Evolutionary conservation across 352 stramenopile species (phyloP).

Genomic region (Pythium insidiosum): DNA sequence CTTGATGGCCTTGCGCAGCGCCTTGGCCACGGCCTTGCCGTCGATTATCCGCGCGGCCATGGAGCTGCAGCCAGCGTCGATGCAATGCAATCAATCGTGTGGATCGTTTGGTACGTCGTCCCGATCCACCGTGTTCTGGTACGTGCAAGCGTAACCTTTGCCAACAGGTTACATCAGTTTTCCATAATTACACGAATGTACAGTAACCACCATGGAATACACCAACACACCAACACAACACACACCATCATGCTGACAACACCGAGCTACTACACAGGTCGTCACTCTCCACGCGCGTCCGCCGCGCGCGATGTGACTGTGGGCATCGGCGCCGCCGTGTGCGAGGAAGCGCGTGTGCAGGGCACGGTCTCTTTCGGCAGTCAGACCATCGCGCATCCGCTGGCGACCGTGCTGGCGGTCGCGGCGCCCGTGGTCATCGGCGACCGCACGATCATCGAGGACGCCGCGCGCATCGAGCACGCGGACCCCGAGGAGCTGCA

Average conservation of each 20-base stretch:
- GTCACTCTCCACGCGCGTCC: no score
- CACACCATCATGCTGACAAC: no score
- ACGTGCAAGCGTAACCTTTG: no score
- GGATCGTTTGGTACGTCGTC: no score
- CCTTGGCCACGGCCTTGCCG: constrained; percentile 58
- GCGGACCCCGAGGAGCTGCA: constrained; percentile 13
- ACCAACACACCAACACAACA: no score
- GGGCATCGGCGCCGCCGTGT: constrained; percentile 18
- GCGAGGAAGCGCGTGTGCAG: constrained; percentile 24
- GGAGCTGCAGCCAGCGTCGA: no score
- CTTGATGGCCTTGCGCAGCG: constrained; percentile 50
- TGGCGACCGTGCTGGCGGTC: constrained; percentile 9
- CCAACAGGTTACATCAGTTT: no score
- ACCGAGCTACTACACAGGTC: no score
- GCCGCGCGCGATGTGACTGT: constrained; percentile 10
- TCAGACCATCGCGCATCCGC: constrained; percentile 23
- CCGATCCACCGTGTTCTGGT: no score
- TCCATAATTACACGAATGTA: no score
- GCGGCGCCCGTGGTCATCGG: constrained; percentile 57
- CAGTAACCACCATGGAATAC: no score
- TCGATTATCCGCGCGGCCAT: constrained; percentile 56
- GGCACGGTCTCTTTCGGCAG: constrained; percentile 18
- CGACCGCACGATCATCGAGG: constrained; percentile 61
- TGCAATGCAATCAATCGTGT: background rate
- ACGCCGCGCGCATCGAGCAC: constrained; percentile 28